These are phyloP conservation scores for Neostapfia colusana DNA, from an alignment of 176 grass and related monocot species.

Conservation along the genomic window DNA sequence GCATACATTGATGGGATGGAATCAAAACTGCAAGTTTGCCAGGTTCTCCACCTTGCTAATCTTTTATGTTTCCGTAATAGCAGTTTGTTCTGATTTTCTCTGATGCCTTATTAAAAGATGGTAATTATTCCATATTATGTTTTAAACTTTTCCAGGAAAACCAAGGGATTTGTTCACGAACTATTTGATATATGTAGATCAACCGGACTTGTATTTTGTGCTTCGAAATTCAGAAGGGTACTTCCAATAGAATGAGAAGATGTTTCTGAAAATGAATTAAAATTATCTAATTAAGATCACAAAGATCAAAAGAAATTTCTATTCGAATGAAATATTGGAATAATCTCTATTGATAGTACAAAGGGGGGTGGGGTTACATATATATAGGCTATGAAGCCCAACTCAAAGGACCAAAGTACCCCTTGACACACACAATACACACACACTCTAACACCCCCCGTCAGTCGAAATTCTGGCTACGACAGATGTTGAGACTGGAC, in stretches of 20 bases:
- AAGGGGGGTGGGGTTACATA: too few species aligned
- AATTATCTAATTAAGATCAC: not conserved
- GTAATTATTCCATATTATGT: not conserved
- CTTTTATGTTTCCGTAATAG: conserved; percentile 12
- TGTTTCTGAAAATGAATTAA: conserved; percentile 10
- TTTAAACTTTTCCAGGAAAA: not conserved
- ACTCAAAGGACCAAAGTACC: too few species aligned
- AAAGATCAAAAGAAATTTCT: not conserved
- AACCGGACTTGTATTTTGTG: not conserved
- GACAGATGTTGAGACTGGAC: too few species aligned
- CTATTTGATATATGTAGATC: not conserved
- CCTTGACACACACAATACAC: too few species aligned
- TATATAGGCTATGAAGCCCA: too few species aligned
- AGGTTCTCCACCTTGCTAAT: conserved; percentile 50
- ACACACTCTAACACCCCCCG: too few species aligned
- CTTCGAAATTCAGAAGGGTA: not conserved
- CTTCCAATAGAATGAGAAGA: not conserved
- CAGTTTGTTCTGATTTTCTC: not conserved
- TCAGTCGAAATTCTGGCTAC: too few species aligned
- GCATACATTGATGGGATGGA: conserved; percentile 89
- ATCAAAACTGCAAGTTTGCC: conserved; percentile 81
- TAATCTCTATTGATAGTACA: too few species aligned
- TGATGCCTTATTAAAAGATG: conserved; percentile 6
- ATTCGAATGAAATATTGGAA: too few species aligned
- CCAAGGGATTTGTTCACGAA: not conserved